Conservation (phyloP, 352 stramenopile species). For the Saprolegnia parasitica region DNA sequence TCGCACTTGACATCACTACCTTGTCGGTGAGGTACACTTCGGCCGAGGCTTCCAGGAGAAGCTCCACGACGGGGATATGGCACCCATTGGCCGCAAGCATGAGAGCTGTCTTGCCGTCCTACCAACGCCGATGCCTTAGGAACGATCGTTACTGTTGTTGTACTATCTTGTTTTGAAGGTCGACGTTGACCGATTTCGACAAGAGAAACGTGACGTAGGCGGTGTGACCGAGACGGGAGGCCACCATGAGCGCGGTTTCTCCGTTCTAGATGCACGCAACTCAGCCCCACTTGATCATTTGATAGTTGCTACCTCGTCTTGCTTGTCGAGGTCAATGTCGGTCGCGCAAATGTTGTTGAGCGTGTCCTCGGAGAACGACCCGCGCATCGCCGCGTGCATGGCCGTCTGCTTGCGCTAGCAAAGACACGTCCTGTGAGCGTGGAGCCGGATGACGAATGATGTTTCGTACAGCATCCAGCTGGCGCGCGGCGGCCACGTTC, state of each 20-base stretch:
- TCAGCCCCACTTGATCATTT: too few species aligned
- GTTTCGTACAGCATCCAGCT: not conserved
- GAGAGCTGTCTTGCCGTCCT: too few species aligned
- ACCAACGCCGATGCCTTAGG: too few species aligned
- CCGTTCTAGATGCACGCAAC: not conserved
- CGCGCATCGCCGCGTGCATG: not conserved
- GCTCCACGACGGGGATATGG: too few species aligned
- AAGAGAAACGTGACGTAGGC: not conserved
- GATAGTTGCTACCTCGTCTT: not conserved
- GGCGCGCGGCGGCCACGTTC: not conserved
- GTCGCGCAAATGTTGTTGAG: not conserved
- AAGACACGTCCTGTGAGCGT: not conserved
- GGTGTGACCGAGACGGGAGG: not conserved
- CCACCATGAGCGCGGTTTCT: conserved; percentile 2
- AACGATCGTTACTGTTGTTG: too few species aligned
- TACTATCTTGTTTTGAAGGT: not conserved
- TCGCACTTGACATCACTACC: not conserved
- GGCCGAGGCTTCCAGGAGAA: too few species aligned
- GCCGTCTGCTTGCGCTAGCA: not conserved
- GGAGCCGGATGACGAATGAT: too few species aligned
- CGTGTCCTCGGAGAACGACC: not conserved
- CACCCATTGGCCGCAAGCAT: too few species aligned
- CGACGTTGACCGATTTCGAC: not conserved
- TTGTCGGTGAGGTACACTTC: not conserved
- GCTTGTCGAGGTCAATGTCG: not conserved